Evolutionary conservation across 352 stramenopile genomes (phyloP).

Genomic region (Phytopythium aichiense): DNA sequence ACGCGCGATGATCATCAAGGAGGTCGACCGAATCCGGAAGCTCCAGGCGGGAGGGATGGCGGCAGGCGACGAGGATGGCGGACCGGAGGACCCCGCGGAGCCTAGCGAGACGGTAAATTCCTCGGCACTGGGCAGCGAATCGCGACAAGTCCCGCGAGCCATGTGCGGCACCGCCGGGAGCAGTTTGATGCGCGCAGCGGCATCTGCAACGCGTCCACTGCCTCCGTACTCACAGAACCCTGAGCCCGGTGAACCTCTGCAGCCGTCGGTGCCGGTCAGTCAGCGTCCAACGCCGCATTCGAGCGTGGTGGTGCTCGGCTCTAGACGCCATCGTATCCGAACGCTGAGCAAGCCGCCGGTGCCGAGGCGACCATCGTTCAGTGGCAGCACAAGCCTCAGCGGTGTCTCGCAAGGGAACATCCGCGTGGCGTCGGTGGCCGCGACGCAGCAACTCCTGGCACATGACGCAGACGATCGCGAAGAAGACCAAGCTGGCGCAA

Average conservation of each 20-base stretch:
- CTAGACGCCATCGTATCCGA: slow-evolving; percentile 44
- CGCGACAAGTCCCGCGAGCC: neutral
- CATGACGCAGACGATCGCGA: neutral
- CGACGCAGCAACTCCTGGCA: slow-evolving; percentile 4
- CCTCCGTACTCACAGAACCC: neutral
- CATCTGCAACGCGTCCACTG: slow-evolving; percentile 10
- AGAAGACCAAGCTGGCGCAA: neutral
- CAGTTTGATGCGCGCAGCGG: slow-evolving; percentile 30
- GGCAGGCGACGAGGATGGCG: neutral
- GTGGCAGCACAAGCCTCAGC: neutral
- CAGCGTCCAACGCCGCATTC: slow-evolving; percentile 2
- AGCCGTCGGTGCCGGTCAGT: neutral
- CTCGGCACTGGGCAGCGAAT: too few species aligned
- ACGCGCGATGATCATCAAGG: slow-evolving; percentile 59
- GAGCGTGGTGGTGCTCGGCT: slow-evolving; percentile 31
- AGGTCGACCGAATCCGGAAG: slow-evolving; percentile 59
- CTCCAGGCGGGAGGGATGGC: neutral
- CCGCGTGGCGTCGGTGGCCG: slow-evolving; percentile 14
- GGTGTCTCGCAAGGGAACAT: slow-evolving; percentile 26
- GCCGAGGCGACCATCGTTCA: slow-evolving; percentile 26
- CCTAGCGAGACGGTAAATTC: neutral
- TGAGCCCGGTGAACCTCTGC: slow-evolving; percentile 18
- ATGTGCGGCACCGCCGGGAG: slow-evolving; percentile 15
- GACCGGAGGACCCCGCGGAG: neutral
- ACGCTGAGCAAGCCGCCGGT: slow-evolving; percentile 51